Conservation (phyloP, 805 yeast genomes). For the Yarrowia sp. region DNA sequence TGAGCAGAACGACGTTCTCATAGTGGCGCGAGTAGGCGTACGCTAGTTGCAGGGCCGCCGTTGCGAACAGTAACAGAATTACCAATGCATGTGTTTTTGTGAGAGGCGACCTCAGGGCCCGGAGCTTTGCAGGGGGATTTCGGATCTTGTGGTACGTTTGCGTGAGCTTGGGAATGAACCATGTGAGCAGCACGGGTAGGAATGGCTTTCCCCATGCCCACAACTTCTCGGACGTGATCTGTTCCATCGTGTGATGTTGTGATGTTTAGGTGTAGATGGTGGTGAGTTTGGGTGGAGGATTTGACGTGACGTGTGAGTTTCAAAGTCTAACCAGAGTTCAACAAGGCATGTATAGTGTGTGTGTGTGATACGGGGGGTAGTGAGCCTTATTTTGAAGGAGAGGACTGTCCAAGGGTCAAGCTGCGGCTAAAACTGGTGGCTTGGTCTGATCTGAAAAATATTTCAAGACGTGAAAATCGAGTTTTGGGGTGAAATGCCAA, state of each 20-base stretch:
- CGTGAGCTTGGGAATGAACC: constrained; percentile 25
- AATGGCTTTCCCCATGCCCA: constrained; percentile 37
- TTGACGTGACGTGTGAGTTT: constrained; percentile 38
- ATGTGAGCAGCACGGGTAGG: constrained; percentile 34
- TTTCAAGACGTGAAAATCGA: too few species aligned
- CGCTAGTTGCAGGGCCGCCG: constrained; percentile 24
- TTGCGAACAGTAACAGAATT: constrained; percentile 21
- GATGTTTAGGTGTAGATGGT: constrained; percentile 4
- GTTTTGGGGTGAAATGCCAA: neutral
- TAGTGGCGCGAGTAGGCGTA: constrained; percentile 34
- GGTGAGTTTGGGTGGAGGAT: constrained; percentile 34
- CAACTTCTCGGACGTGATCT: constrained; percentile 28
- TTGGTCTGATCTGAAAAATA: neutral
- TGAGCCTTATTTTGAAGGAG: neutral
- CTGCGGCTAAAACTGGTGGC: neutral
- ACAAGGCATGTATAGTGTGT: constrained; percentile 22
- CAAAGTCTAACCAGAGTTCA: constrained; percentile 34
- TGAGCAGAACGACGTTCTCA: constrained; percentile 41
- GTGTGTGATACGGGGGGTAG: neutral
- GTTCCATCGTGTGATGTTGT: constrained; percentile 25
- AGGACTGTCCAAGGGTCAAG: neutral
- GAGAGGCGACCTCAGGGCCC: constrained; percentile 28
- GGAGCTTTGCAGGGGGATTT: constrained; percentile 38
- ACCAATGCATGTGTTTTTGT: constrained; percentile 37
- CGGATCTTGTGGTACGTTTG: constrained; percentile 24